These are phyloP conservation scores for Phlyctochytrium bullatum DNA, from an alignment of 192 early-diverging fungal species.

Conservation along the genomic window DNA sequence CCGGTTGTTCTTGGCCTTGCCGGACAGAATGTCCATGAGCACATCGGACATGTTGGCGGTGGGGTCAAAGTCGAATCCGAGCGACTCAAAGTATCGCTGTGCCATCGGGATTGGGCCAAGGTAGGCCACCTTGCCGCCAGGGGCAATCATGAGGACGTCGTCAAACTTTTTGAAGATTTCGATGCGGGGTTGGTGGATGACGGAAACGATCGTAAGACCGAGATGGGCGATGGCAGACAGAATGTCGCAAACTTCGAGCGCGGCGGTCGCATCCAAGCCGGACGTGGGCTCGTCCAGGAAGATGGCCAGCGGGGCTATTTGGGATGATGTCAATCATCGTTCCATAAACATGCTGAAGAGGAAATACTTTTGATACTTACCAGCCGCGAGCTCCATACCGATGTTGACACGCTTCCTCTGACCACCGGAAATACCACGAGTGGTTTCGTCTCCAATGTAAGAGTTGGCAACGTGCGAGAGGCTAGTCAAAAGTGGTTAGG, in stretches of 20 bases:
- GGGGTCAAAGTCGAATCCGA: conserved; percentile 30
- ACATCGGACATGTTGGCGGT: conserved; percentile 40
- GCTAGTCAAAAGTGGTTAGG: conserved; percentile 7
- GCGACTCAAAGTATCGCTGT: conserved; percentile 34
- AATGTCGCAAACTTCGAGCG: conserved; percentile 69
- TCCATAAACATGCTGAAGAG: not conserved
- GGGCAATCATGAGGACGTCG: conserved; percentile 67
- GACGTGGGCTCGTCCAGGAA: conserved; percentile 90
- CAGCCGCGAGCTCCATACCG: conserved; percentile 76
- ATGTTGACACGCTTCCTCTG: conserved; percentile 83
- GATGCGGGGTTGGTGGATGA: conserved; percentile 84
- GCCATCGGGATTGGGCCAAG: conserved; percentile 26
- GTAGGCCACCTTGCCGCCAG: conserved; percentile 63
- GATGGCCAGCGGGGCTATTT: conserved; percentile 72
- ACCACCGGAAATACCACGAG: conserved; percentile 81
- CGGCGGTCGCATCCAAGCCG: conserved; percentile 69
- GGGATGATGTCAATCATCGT: not conserved
- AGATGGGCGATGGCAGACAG: conserved; percentile 73
- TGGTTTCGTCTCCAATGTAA: conserved; percentile 67
- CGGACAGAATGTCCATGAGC: conserved; percentile 49
- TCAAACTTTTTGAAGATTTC: conserved; percentile 81
- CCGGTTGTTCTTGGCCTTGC: conserved; percentile 23
- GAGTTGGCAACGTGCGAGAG: conserved; percentile 29
- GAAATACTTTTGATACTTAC: not conserved
- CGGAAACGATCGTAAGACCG: conserved; percentile 60